A percentile compares a stretch with the other conserved stretches of the same genome.
Conservation (phyloP, 2,329 filamentous ascomycete species). For the Eutypella sp. region DNA sequence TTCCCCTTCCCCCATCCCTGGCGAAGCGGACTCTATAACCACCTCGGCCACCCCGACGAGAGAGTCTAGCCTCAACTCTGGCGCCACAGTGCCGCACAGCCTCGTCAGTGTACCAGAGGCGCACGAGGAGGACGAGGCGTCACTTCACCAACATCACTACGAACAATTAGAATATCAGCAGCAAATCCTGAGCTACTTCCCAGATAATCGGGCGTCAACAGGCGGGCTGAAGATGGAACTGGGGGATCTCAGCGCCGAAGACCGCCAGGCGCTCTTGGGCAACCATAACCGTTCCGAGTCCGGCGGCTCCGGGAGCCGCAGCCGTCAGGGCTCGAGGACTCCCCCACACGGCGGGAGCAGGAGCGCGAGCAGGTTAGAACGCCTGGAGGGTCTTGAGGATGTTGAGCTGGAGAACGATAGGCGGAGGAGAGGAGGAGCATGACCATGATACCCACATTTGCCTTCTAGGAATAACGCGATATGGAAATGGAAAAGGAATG, state of each 20-base stretch:
- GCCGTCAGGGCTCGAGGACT: slow-evolving; percentile 6
- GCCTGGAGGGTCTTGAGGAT: slow-evolving; percentile 18
- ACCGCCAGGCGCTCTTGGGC: slow-evolving; percentile 6
- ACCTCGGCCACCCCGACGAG: neutral
- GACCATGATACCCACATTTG: slow-evolving; percentile 14
- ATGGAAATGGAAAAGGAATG: neutral
- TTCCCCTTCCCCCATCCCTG: too few relatives aligned
- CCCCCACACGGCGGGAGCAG: slow-evolving; percentile 1
- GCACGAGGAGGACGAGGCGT: slow-evolving; percentile 20
- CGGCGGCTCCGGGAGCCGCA: too few relatives aligned
- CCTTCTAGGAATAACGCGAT: neutral
- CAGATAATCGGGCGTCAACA: too few relatives aligned
- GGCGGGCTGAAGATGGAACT: neutral
- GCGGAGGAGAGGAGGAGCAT: slow-evolving; percentile 5
- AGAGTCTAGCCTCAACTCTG: neutral
- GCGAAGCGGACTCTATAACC: slow-evolving; percentile 2
- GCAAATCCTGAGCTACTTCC: too few relatives aligned
- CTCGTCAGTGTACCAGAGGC: slow-evolving; percentile 25
- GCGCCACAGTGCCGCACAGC: slow-evolving; percentile 16
- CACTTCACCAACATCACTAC: too few relatives aligned
- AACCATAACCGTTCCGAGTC: too few relatives aligned
- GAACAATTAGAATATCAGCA: too few relatives aligned
- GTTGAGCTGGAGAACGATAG: slow-evolving; percentile 15
- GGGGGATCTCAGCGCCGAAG: slow-evolving; percentile 1
- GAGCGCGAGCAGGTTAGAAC: slow-evolving; percentile 3